phyloP scores from a whole-genome alignment of 495 filamentous ascomycete species.

The Terfezia boudieri region DNA sequence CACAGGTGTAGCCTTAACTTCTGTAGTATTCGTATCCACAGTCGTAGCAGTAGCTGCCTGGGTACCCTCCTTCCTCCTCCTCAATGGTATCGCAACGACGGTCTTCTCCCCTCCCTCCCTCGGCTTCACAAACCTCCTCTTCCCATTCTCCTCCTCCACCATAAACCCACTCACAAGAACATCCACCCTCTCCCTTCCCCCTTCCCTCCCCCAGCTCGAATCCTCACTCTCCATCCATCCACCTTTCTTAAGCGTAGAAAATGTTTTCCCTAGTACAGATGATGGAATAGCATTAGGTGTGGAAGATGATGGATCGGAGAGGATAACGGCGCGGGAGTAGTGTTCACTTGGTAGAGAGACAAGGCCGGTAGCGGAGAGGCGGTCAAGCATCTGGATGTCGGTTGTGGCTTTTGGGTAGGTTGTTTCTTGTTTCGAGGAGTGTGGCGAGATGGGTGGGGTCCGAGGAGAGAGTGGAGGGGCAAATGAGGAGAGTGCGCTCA shows the following conservation, averaged over 20 bases:
- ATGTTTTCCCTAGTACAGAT: slow-evolving; percentile 45
- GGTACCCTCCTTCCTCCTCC: slow-evolving; percentile 28
- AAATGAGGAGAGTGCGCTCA: slow-evolving; percentile 42
- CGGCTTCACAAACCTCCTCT: slow-evolving; percentile 33
- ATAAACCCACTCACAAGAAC: slow-evolving; percentile 68
- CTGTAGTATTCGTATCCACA: slow-evolving; percentile 7
- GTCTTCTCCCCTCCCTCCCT: not conserved
- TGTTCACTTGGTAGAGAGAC: slow-evolving; percentile 51
- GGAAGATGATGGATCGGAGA: slow-evolving; percentile 47
- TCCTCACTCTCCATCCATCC: slow-evolving; percentile 24
- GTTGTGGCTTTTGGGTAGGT: slow-evolving; percentile 47
- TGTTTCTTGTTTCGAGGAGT: slow-evolving; percentile 32
- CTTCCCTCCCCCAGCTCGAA: slow-evolving; percentile 10
- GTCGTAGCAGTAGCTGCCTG: slow-evolving; percentile 6
- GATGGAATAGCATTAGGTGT: slow-evolving; percentile 18
- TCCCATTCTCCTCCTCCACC: slow-evolving; percentile 27
- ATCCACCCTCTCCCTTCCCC: slow-evolving; percentile 33
- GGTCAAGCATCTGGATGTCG: slow-evolving; percentile 97
- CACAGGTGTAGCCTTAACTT: slow-evolving; percentile 9
- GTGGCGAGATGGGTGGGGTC: slow-evolving; percentile 37
- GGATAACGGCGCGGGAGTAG: slow-evolving; percentile 70
- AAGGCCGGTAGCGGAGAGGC: slow-evolving; percentile 51
- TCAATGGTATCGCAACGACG: slow-evolving; percentile 27
- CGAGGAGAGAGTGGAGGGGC: slow-evolving; percentile 50
- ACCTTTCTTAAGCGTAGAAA: slow-evolving; percentile 45